Evolutionary conservation across 2,329 filamentous ascomycete genomes (phyloP).

Genomic region (Botrytis sinoallii): DNA sequence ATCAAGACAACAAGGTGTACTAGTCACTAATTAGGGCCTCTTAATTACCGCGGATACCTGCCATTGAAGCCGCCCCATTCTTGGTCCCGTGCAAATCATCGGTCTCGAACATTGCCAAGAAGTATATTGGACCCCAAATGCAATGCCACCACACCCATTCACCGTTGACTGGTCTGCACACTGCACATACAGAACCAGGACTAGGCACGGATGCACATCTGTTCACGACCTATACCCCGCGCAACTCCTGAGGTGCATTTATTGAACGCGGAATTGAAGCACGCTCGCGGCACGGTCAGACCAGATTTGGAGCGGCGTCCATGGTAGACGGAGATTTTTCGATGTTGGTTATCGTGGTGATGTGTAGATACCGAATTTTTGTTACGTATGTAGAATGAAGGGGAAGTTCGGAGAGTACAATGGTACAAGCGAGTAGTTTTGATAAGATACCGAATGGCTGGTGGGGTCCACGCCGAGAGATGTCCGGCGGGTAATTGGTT

Average conservation of each 20-base stretch:
- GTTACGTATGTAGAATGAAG: background rate
- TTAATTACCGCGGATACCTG: background rate
- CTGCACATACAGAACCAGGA: background rate
- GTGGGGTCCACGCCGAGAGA: constrained; percentile 4
- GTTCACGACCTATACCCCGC: background rate
- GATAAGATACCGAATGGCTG: constrained; percentile 4
- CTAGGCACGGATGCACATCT: constrained; percentile 2
- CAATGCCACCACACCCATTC: background rate
- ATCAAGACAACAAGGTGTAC: background rate
- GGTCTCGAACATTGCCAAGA: background rate
- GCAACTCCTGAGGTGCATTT: background rate
- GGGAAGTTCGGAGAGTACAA: constrained; percentile 7
- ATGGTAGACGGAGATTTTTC: background rate
- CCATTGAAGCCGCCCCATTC: background rate
- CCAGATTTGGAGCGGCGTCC: background rate
- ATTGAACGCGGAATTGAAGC: background rate
- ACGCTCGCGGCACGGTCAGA: background rate
- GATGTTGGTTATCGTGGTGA: background rate
- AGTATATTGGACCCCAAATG: background rate
- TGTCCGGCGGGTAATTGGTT: constrained; percentile 1
- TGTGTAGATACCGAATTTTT: background rate
- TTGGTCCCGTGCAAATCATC: background rate
- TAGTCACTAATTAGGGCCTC: background rate
- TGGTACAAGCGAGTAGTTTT: background rate
- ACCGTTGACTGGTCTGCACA: background rate